phyloP scores from a whole-genome alignment of 495 filamentous ascomycete genomes.

The Pyronema omphalodes region DNA sequence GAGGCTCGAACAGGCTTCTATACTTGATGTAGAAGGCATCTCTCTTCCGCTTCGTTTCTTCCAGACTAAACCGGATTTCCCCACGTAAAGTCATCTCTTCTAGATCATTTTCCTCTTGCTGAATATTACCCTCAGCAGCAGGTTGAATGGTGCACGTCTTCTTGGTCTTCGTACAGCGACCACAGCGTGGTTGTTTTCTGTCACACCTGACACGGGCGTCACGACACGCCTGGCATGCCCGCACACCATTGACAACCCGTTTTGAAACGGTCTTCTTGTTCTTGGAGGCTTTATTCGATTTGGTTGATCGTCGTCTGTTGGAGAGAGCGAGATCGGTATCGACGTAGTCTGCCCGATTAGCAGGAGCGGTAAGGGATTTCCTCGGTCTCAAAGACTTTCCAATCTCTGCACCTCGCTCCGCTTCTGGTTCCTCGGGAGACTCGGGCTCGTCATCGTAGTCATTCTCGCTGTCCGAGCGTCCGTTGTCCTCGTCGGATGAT shows the following conservation, averaged over 20 bases:
- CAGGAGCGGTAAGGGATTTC: conserved; percentile 6
- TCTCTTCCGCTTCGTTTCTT: conserved; percentile 31
- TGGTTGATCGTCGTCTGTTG: neutral
- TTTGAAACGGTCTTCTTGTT: conserved; percentile 6
- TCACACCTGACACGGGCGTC: conserved; percentile 12
- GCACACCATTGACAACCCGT: no score
- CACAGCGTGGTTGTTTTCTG: conserved; percentile 14
- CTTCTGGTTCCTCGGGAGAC: conserved; percentile 2
- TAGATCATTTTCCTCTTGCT: neutral
- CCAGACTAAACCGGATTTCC: conserved; percentile 32
- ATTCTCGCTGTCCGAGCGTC: neutral
- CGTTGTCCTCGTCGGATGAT: conserved; percentile 2
- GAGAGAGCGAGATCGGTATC: neutral
- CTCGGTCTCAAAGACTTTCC: conserved; percentile 10
- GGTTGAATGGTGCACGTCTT: conserved; percentile 24
- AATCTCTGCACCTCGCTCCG: conserved; percentile 8
- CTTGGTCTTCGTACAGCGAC: conserved; percentile 7
- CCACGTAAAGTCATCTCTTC: conserved; percentile 25
- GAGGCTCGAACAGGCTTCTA: conserved; percentile 34
- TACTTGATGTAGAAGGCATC: conserved; percentile 35
- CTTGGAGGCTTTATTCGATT: conserved; percentile 6
- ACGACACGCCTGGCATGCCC: conserved; percentile 7
- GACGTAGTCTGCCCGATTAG: conserved; percentile 10
- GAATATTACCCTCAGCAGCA: conserved; percentile 24
- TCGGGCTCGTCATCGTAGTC: conserved; percentile 4